Evolutionary conservation across 257 asterid species (phyloP).

Genomic region (Solanum chiquidenum): DNA sequence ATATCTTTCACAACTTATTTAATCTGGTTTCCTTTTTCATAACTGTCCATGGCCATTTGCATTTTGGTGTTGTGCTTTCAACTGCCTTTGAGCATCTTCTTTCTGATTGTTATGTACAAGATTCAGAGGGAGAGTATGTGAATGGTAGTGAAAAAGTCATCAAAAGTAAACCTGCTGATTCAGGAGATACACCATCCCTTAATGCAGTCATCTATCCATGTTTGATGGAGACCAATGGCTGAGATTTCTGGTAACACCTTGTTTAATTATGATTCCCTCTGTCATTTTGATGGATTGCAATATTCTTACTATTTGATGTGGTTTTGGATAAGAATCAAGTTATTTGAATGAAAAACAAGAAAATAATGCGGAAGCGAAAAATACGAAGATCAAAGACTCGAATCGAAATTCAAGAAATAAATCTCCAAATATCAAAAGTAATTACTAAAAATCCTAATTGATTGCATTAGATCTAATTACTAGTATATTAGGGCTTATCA

Average conservation of each 20-base stretch:
- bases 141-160: neutral
- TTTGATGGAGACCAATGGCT: neutral
- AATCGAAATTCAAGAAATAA: neutral
- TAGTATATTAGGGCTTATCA: neutral
- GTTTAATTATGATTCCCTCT: neutral
- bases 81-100: neutral
- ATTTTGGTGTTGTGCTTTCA: neutral
- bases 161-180: slow-evolving; percentile 11
- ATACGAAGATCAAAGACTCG: neutral
- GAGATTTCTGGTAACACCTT: slow-evolving; percentile 5
- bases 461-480: neutral
- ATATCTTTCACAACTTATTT: neutral
- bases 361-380: neutral
- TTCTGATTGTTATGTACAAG: neutral
- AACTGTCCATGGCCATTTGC: neutral
- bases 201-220: neutral
- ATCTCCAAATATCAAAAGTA: neutral
- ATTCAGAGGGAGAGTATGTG: neutral
- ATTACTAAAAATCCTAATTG: neutral
- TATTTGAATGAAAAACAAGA: neutral
- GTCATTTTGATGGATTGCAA: neutral
- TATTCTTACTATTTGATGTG: neutral
- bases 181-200: neutral
- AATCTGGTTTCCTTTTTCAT: neutral
- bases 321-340: neutral